These are phyloP conservation scores for Russula griseocarnosa DNA, from an alignment of 768 basidiomycete species.

Conservation along the genomic window DNA sequence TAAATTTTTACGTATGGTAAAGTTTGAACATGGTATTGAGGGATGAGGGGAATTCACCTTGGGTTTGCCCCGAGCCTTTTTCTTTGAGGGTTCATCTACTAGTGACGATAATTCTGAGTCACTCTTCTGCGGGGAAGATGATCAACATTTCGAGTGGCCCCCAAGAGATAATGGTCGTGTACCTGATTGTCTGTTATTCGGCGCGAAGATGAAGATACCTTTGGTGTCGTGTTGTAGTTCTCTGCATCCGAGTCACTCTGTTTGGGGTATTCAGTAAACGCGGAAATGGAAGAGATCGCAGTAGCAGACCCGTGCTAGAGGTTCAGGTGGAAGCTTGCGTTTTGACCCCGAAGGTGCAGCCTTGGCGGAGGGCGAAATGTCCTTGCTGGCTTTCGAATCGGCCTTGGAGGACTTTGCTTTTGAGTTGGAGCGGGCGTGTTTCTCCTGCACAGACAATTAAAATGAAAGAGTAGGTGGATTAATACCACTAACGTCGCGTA, in stretches of 20 bases:
- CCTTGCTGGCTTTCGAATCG: neutral
- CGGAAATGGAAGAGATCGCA: neutral
- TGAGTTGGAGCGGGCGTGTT: neutral
- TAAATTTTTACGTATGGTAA: neutral
- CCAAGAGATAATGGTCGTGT: neutral
- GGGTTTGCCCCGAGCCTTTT: constrained; percentile 38
- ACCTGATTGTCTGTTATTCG: neutral
- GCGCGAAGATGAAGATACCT: constrained; percentile 7
- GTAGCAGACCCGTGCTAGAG: constrained; percentile 6
- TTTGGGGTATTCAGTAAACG: neutral
- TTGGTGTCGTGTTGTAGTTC: neutral
- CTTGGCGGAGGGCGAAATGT: neutral
- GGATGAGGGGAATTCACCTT: constrained; percentile 32
- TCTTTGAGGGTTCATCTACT: constrained; percentile 53
- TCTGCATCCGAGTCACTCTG: constrained; percentile 15
- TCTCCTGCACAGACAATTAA: constrained; percentile 11
- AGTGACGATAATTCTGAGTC: constrained; percentile 61
- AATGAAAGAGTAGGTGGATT: neutral
- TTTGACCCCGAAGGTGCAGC: constrained; percentile 2
- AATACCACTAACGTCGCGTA: neutral
- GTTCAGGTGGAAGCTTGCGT: constrained; percentile 7
- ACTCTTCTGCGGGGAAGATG: constrained; percentile 36
- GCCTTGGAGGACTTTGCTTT: constrained; percentile 6
- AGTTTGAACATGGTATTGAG: neutral
- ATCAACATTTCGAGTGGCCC: neutral